Conservation (phyloP, 805 yeast species). For the fission yeast (Schizosaccharomyces pombe) region DNA sequence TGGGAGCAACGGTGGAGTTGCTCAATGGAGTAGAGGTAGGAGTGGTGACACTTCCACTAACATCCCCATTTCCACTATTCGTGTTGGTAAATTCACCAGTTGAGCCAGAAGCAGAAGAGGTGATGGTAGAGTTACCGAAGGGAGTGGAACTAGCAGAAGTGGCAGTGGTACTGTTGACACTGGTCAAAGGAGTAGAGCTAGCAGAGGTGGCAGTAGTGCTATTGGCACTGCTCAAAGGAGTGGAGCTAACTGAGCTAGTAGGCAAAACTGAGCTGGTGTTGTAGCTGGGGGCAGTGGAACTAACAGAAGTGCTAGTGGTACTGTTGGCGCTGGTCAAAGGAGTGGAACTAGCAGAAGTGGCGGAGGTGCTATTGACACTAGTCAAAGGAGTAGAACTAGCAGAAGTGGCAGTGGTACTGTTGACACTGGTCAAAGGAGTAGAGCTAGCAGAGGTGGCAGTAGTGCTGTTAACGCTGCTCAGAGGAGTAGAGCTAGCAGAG, state of each 20-base stretch:
- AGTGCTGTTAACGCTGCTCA: background rate
- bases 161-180: background rate
- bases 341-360: background rate
- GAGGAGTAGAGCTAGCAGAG: background rate
- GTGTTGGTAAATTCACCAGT: background rate
- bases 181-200: background rate
- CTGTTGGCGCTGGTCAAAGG: background rate
- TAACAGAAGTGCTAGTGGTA: background rate
- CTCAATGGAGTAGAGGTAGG: background rate
- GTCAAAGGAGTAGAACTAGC: background rate
- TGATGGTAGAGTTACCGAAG: no score
- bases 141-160: background rate
- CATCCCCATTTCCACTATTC: no score
- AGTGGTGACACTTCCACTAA: no score
- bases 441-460: background rate
- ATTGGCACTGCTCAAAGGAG: background rate
- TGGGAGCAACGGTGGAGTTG: background rate
- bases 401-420: background rate
- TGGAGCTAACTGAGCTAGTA: background rate
- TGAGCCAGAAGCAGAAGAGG: background rate
- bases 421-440: background rate
- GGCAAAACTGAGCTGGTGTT: background rate
- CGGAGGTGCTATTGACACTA: background rate
- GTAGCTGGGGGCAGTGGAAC: no score
- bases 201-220: background rate